These are phyloP conservation scores for Chlorella sorokiniana DNA, from an alignment of 139 green algal species.

Conservation along the genomic window DNA sequence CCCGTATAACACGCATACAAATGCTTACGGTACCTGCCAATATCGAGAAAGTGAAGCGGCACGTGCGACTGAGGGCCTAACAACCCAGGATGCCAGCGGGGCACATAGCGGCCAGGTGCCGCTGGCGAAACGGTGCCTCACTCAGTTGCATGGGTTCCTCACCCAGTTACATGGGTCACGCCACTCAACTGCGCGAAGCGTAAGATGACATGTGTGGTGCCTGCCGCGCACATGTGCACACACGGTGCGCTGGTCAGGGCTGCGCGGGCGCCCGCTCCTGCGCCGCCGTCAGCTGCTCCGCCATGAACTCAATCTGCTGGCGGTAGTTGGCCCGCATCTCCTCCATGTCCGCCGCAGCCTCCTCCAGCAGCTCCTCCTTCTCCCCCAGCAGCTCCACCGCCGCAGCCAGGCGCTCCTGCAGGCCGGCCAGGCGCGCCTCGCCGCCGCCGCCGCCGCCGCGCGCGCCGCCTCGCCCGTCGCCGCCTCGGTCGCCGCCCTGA, in stretches of 20 bases:
- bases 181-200: no score
- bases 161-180: no score
- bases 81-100: no score
- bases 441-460: slow-evolving; percentile 21
- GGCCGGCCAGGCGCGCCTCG: slow-evolving; percentile 29
- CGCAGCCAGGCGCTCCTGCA: slow-evolving; percentile 61
- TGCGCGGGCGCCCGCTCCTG: background rate
- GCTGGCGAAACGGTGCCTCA: no score
- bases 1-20: no score
- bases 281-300: slow-evolving; percentile 44
- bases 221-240: background rate
- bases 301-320: slow-evolving; percentile 82
- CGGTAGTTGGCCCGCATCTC: slow-evolving; percentile 88
- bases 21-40: no score
- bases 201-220: no score
- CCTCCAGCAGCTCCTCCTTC: slow-evolving; percentile 88
- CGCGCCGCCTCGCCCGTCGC: slow-evolving; percentile 46
- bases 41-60: no score
- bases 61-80: no score
- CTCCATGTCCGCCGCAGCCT: slow-evolving; percentile 81
- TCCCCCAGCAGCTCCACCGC: slow-evolving; percentile 86
- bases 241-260: background rate
- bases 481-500: slow-evolving; percentile 55
- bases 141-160: no score
- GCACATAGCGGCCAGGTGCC: no score